phyloP scores from a whole-genome alignment of 176 grass and related monocot genomes.

The Oryza meyeriana region DNA sequence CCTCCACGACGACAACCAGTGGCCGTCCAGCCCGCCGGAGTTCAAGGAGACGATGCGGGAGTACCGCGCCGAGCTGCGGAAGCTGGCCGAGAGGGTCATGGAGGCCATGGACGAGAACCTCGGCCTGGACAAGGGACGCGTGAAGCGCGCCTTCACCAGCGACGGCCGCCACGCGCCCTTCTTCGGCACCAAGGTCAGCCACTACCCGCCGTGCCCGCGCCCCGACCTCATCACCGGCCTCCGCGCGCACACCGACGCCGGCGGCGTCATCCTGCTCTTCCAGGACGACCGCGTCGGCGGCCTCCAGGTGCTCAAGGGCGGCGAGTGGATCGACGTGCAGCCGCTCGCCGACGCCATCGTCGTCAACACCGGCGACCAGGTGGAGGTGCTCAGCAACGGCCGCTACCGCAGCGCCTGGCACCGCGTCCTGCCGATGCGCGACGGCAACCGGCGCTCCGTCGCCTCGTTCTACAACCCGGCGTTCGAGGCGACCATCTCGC shows the following conservation, averaged over 20 bases:
- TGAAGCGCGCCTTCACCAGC: constrained; percentile 43
- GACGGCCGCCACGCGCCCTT: constrained; percentile 23
- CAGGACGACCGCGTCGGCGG: constrained; percentile 60
- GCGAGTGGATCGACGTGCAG: constrained; percentile 60
- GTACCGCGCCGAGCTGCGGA: constrained; percentile 47
- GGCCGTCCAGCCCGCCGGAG: constrained; percentile 42
- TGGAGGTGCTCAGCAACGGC: constrained; percentile 66
- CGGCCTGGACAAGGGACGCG: constrained; percentile 31
- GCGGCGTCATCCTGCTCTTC: constrained; percentile 68
- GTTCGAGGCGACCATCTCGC: constrained; percentile 37
- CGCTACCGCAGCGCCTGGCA: constrained; percentile 70
- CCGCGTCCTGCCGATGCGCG: constrained; percentile 55
- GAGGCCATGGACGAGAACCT: constrained; percentile 66
- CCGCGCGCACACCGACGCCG: constrained; percentile 69
- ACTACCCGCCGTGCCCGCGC: constrained; percentile 78
- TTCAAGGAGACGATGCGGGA: constrained; percentile 73
- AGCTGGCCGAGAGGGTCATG: constrained; percentile 40
- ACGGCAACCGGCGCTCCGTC: constrained; percentile 59
- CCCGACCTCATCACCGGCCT: constrained; percentile 60
- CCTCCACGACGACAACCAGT: constrained; percentile 47
- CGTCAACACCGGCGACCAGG: constrained; percentile 67
- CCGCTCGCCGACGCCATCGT: constrained; percentile 56
- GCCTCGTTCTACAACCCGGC: constrained; percentile 68
- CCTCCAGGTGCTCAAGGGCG: constrained; percentile 63
- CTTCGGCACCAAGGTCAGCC: constrained; percentile 78